Conservation (phyloP, 73 alveolate species). For the Blepharisma stoltei region DNA sequence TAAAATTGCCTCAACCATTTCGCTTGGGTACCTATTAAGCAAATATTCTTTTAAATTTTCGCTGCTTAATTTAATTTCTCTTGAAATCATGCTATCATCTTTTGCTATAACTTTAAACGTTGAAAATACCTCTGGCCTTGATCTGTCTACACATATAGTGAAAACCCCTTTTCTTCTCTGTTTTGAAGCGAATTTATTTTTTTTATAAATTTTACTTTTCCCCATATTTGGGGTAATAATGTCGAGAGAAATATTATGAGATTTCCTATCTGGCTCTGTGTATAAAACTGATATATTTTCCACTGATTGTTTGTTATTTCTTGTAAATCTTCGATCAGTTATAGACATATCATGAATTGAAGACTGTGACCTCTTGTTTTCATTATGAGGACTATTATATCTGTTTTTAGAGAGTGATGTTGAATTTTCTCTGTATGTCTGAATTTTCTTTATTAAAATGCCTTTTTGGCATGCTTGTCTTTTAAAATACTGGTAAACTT, state of each 20-base stretch:
- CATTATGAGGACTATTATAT: background rate
- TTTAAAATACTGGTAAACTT: background rate
- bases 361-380: background rate
- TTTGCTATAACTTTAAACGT: background rate
- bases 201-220: background rate
- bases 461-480: background rate
- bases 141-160: background rate
- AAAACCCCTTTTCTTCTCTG: background rate
- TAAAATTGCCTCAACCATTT: background rate
- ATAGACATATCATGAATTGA: background rate
- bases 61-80: background rate
- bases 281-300: background rate
- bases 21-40: background rate
- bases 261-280: background rate
- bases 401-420: background rate
- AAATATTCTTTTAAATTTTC: slow-evolving; percentile 16
- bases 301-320: background rate
- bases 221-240: background rate
- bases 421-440: background rate
- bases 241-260: background rate
- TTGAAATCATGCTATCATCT: background rate
- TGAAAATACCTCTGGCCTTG: background rate
- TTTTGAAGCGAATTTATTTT: background rate
- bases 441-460: background rate
- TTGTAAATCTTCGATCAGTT: background rate